phyloP scores from a whole-genome alignment of 108 stramenopile genomes.

The Epipyxis sp. region DNA sequence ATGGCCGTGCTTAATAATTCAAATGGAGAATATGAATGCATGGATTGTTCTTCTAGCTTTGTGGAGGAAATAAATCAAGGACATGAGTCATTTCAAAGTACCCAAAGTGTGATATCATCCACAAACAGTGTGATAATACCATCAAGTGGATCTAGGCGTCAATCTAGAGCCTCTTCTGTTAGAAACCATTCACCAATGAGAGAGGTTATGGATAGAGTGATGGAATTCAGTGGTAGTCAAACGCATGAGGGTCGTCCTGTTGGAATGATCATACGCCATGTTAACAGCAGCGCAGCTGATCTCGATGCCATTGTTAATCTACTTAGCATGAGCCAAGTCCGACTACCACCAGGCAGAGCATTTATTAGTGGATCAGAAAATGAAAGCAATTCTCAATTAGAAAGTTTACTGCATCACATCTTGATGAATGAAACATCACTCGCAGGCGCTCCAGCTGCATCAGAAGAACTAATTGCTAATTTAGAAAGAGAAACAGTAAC shows the following conservation, averaged over 20 bases:
- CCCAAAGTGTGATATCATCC: not conserved
- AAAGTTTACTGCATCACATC: constrained; percentile 1
- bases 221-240: not conserved
- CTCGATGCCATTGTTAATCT: too few relatives aligned
- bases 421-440: constrained; percentile 22
- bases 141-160: not conserved
- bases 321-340: too few relatives aligned
- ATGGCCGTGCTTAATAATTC: too few relatives aligned
- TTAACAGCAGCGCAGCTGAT: too few relatives aligned
- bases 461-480: not conserved
- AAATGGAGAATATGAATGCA: not conserved
- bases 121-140: not conserved
- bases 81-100: not conserved
- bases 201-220: not conserved
- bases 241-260: not conserved
- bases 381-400: constrained; percentile 10
- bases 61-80: constrained; percentile 20
- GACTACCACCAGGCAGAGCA: too few relatives aligned
- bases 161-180: not conserved
- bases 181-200: not conserved
- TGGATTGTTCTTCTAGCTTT: not conserved
- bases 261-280: not conserved
- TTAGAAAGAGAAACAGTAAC: not conserved
- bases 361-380: too few relatives aligned
- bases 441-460: not conserved